These are phyloP conservation scores for Oligophagozyma castellii DNA, from an alignment of 1,139 yeast species.

Conservation along the genomic window DNA sequence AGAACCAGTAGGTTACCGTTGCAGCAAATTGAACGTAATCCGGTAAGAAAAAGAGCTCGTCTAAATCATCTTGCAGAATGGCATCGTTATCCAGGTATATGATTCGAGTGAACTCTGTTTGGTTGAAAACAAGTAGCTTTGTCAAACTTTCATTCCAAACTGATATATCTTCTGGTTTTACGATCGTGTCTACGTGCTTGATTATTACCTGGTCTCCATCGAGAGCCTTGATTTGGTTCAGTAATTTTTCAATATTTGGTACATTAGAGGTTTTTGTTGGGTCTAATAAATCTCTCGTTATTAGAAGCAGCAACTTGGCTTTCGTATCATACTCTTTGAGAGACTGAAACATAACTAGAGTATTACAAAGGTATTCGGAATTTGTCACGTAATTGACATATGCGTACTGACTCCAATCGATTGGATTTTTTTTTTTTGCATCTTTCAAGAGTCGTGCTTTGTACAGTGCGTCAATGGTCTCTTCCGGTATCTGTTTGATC, in stretches of 20 bases:
- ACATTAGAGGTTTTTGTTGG: slow-evolving; percentile 5
- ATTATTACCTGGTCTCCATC: slow-evolving; percentile 19
- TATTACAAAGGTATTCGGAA: slow-evolving; percentile 30
- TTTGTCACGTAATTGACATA: slow-evolving; percentile 38
- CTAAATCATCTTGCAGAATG: slow-evolving; percentile 24
- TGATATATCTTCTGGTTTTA: slow-evolving; percentile 16
- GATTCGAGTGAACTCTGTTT: slow-evolving; percentile 34
- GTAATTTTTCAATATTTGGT: slow-evolving; percentile 4
- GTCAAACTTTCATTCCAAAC: slow-evolving; percentile 43
- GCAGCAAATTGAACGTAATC: slow-evolving; percentile 22
- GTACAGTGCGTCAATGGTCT: slow-evolving; percentile 17
- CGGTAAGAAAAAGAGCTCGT: slow-evolving; percentile 36
- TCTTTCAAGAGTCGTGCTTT: slow-evolving; percentile 5
- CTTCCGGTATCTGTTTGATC: slow-evolving; percentile 22
- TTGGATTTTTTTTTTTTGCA: slow-evolving; percentile 6
- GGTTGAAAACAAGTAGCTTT: slow-evolving; percentile 38
- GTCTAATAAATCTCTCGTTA: slow-evolving; percentile 16
- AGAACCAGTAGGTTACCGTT: slow-evolving; percentile 21
- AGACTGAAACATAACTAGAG: slow-evolving; percentile 29
- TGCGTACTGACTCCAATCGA: slow-evolving; percentile 29
- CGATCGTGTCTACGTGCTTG: slow-evolving; percentile 17
- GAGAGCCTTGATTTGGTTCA: slow-evolving; percentile 9
- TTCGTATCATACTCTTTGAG: slow-evolving; percentile 25
- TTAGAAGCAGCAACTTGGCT: slow-evolving; percentile 30
- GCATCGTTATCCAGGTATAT: slow-evolving; percentile 34